These are phyloP conservation scores for Leccinum arenicola DNA, from an alignment of 768 basidiomycete genomes.

Conservation along the genomic window DNA sequence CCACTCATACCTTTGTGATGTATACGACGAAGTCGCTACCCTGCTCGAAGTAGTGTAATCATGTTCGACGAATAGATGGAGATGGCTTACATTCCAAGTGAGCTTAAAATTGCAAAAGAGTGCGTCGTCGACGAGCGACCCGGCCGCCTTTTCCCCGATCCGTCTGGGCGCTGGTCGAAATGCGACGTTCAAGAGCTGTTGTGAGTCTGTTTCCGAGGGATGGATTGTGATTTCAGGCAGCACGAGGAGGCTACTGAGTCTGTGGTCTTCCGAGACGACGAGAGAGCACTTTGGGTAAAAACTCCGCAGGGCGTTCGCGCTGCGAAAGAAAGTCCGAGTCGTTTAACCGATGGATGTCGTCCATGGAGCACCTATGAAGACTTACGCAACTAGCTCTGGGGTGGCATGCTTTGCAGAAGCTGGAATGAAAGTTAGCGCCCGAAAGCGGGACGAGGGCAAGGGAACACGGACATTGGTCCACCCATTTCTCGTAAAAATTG, in stretches of 20 bases:
- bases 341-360: conserved; percentile 6
- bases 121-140: conserved; percentile 50
- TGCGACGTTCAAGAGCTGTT: conserved; percentile 45
- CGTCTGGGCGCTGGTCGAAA: conserved; percentile 50
- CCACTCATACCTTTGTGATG: conserved; percentile 41
- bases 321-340: conserved; percentile 2
- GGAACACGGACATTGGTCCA: conserved; percentile 43
- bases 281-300: conserved; percentile 63
- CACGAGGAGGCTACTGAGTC: conserved; percentile 45
- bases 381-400: conserved; percentile 48
- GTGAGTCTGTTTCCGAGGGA: conserved; percentile 44
- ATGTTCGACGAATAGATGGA: neutral
- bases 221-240: conserved; percentile 49
- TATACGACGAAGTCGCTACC: conserved; percentile 56
- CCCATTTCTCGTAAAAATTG: conserved; percentile 51
- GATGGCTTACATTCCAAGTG: conserved; percentile 53
- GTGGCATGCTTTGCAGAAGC: conserved; percentile 53
- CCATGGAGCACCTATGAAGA: neutral
- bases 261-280: conserved; percentile 47
- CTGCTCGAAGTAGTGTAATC: conserved; percentile 30
- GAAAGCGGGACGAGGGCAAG: neutral
- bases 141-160: conserved; percentile 39
- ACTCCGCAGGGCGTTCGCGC: conserved; percentile 49
- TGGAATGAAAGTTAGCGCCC: conserved; percentile 13
- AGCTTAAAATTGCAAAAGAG: conserved; percentile 54